Evolutionary conservation across 306 rosid species (phyloP).

Genomic region (Benincasa hispida): DNA sequence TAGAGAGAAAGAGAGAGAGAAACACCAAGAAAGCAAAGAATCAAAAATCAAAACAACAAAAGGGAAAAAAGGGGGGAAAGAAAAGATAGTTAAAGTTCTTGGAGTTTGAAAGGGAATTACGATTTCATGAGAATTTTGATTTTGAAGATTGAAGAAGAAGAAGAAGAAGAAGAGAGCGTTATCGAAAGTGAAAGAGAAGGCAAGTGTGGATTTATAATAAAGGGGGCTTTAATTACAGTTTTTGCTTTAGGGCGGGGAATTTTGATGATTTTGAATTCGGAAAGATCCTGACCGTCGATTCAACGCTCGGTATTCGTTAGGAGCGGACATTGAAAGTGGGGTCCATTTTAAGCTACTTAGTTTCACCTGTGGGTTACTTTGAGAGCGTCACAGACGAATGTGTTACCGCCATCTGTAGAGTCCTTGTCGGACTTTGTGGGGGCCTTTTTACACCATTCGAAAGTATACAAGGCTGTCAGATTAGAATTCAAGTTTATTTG

Average conservation of each 20-base stretch:
- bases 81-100: neutral
- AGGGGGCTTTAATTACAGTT: slow-evolving; percentile 15
- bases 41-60: neutral
- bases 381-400: neutral
- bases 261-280: slow-evolving; percentile 36
- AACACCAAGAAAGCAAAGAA: slow-evolving; percentile 17
- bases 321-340: slow-evolving; percentile 50
- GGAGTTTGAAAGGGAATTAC: neutral
- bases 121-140: neutral
- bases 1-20: neutral
- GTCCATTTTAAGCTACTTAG: slow-evolving; percentile 12
- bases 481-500: slow-evolving; percentile 22
- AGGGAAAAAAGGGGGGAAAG: slow-evolving; percentile 6
- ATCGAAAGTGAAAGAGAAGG: slow-evolving; percentile 6
- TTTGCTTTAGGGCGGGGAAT: slow-evolving; percentile 48
- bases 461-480: slow-evolving; percentile 17
- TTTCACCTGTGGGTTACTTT: slow-evolving; percentile 1
- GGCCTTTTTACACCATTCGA: neutral
- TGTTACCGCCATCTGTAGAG: neutral
- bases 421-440: neutral
- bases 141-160: neutral
- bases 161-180: neutral
- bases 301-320: slow-evolving; percentile 31
- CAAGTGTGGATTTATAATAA: slow-evolving; percentile 22
- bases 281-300: slow-evolving; percentile 43